A percentile compares a stretch with the other conserved stretches of the same genome.
phyloP scores from a whole-genome alignment of 495 filamentous ascomycete species.

The Hypoxylon fuscum region DNA sequence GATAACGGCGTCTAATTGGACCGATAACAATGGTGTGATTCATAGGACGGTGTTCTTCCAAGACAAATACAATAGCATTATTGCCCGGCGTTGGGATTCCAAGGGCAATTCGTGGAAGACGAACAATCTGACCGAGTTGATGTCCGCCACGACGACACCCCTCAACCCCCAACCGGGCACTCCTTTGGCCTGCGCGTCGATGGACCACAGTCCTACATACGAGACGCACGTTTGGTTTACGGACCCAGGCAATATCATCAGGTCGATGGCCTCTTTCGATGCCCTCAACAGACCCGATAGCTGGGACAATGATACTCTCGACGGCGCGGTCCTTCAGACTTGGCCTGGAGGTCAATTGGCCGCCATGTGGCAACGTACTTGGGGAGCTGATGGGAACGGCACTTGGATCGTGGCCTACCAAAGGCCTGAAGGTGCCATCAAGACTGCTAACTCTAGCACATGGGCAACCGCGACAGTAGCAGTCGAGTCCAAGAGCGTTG shows the following conservation, averaged over 20 bases:
- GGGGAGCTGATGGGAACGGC: conserved; percentile 10
- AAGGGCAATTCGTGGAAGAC: conserved; percentile 34
- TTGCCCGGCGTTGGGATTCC: conserved; percentile 37
- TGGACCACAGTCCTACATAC: conserved; percentile 14
- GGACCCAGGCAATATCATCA: conserved; percentile 27
- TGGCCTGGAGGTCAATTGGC: conserved; percentile 36
- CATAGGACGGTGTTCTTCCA: conserved; percentile 41
- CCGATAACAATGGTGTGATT: conserved; percentile 26
- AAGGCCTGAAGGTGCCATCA: conserved; percentile 30
- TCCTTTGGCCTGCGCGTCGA: conserved; percentile 34
- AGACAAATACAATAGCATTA: conserved; percentile 34
- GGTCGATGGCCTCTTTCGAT: conserved; percentile 28
- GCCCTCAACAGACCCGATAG: conserved; percentile 30
- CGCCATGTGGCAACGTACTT: conserved; percentile 35
- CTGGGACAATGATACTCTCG: conserved; percentile 34
- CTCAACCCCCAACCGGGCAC: conserved; percentile 32
- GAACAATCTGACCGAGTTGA: conserved; percentile 34
- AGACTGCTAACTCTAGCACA: conserved; percentile 33
- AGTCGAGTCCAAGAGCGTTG: conserved; percentile 25
- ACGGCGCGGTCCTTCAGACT: conserved; percentile 18
- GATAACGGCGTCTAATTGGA: conserved; percentile 40
- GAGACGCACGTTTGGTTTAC: conserved; percentile 34
- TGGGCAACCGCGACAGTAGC: conserved; percentile 30
- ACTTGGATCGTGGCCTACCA: conserved; percentile 37
- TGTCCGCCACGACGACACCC: conserved; percentile 32